Percentiles rank a stretch among this genome's conserved stretches.
Evolutionary conservation across 495 filamentous ascomycete genomes (phyloP).

Genomic region (Opeltia flavorubescens): DNA sequence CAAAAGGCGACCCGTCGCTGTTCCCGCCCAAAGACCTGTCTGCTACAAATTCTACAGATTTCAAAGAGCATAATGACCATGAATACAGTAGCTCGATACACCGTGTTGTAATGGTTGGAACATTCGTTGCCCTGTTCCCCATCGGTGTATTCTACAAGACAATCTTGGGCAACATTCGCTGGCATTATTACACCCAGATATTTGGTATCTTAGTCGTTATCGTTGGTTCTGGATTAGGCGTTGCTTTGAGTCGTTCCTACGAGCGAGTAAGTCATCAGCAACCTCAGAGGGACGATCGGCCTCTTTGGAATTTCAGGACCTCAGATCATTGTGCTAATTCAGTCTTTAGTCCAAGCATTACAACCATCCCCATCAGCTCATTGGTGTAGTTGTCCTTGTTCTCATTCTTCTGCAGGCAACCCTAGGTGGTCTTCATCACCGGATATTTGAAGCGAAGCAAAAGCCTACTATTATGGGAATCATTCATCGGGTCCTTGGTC

Average conservation of each 20-base stretch:
- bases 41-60: slow-evolving; percentile 15
- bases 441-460: slow-evolving; percentile 32
- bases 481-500: slow-evolving; percentile 37
- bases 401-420: slow-evolving; percentile 32
- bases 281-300: neutral
- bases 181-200: slow-evolving; percentile 34
- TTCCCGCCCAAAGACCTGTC: slow-evolving; percentile 7
- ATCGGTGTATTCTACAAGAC: slow-evolving; percentile 37
- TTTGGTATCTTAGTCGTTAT: slow-evolving; percentile 29
- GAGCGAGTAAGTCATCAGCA: slow-evolving; percentile 20
- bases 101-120: slow-evolving; percentile 35
- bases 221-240: slow-evolving; percentile 34
- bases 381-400: slow-evolving; percentile 39
- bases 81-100: slow-evolving; percentile 28
- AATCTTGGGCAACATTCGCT: slow-evolving; percentile 29
- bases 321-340: neutral
- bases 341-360: slow-evolving; percentile 31
- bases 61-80: slow-evolving; percentile 11
- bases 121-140: slow-evolving; percentile 39
- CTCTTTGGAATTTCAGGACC: too few species aligned
- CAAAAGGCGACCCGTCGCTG: slow-evolving; percentile 25
- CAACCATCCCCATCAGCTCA: slow-evolving; percentile 41
- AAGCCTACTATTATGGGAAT: slow-evolving; percentile 29
- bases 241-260: slow-evolving; percentile 34
- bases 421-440: slow-evolving; percentile 29